These are phyloP conservation scores for Panaeolus cyanescens DNA, from an alignment of 768 basidiomycete genomes.

Conservation along the genomic window DNA sequence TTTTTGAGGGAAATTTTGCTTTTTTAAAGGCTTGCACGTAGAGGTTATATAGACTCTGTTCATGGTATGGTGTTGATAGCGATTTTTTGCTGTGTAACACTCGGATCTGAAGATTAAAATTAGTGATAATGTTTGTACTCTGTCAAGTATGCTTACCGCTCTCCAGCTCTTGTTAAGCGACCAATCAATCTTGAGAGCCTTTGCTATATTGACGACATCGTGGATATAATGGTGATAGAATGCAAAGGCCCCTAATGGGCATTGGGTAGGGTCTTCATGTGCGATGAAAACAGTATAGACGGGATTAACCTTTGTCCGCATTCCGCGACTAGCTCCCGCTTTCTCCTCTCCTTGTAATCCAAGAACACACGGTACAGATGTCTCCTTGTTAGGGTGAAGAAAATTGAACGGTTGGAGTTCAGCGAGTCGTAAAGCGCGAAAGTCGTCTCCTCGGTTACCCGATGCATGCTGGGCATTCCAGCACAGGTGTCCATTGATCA, in stretches of 20 bases:
- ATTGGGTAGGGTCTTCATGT: neutral
- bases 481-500: conserved; percentile 26
- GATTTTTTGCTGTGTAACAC: too few relatives aligned
- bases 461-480: conserved; percentile 28
- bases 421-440: conserved; percentile 22
- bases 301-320: neutral
- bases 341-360: conserved; percentile 30
- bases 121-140: too few relatives aligned
- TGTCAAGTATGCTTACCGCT: too few relatives aligned
- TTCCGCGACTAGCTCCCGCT: conserved; percentile 15
- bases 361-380: conserved; percentile 18
- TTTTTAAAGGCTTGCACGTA: conserved; percentile 19
- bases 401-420: conserved; percentile 28
- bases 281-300: neutral
- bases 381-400: conserved; percentile 24
- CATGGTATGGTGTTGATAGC: too few relatives aligned
- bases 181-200: too few relatives aligned
- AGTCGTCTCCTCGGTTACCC: conserved; percentile 33
- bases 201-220: neutral
- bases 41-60: conserved; percentile 21
- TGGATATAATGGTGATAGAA: neutral
- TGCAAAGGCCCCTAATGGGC: neutral
- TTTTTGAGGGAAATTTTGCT: conserved; percentile 14
- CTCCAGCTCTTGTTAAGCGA: too few relatives aligned
- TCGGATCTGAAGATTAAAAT: too few relatives aligned